A percentile compares a stretch with the other conserved stretches of the same genome.
phyloP scores from a whole-genome alignment of 139 green algal species.

The Astrephomene gubernaculifera region DNA sequence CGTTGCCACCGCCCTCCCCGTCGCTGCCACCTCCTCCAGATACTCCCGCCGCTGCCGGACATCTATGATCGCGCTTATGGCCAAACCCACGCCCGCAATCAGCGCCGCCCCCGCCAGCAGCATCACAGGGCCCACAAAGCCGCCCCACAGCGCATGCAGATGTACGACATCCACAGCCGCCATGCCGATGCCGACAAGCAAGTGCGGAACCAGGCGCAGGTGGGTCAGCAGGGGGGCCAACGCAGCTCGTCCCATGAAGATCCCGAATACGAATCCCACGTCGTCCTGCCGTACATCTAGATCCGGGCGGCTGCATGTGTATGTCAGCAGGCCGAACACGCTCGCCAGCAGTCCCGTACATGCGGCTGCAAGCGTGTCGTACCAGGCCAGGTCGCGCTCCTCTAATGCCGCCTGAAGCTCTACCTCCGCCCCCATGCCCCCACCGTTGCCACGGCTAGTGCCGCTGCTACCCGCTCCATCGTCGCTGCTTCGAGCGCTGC shows the following conservation, averaged over 20 bases:
- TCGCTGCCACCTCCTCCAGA: background rate
- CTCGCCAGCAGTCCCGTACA: constrained; percentile 20
- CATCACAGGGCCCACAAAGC: background rate
- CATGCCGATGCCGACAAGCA: constrained; percentile 6
- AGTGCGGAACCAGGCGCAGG: background rate
- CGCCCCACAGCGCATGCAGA: constrained; percentile 24
- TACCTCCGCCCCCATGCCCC: background rate
- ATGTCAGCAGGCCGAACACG: constrained; percentile 27
- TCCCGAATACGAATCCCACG: background rate
- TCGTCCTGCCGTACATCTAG: constrained; percentile 30
- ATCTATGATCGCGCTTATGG: background rate
- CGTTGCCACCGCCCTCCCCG: too few relatives aligned
- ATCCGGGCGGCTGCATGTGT: constrained; percentile 27
- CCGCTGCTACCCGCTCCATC: background rate
- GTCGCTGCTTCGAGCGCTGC: background rate
- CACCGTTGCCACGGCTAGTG: background rate
- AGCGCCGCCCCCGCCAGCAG: background rate
- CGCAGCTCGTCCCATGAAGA: background rate
- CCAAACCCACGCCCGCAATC: background rate
- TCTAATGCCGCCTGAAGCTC: background rate
- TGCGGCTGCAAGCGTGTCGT: constrained; percentile 24
- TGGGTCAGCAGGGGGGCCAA: background rate
- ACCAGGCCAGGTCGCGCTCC: background rate
- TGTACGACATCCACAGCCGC: constrained; percentile 20
- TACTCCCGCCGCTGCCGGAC: background rate